A percentile compares a stretch with the other conserved stretches of the same genome.
Conservation (phyloP, 176 grass and related monocot genomes). For the Ananas comosus region DNA sequence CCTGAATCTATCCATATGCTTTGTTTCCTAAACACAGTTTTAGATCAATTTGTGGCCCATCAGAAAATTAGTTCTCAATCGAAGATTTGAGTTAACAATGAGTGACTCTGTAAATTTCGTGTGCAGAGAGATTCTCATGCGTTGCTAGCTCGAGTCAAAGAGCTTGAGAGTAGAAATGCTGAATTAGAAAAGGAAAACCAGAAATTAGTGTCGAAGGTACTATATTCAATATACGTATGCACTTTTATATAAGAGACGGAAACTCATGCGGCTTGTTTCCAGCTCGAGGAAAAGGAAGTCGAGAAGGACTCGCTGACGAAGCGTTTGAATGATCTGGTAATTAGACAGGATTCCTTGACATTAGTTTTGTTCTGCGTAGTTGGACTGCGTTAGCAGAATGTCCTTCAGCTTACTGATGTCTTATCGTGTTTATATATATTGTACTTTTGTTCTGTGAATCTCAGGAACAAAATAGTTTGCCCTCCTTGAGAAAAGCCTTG, state of each 20-base stretch:
- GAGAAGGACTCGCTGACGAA: slow-evolving; percentile 67
- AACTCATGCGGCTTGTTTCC: slow-evolving; percentile 12
- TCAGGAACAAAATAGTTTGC: slow-evolving; percentile 60
- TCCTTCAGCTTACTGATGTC: background rate
- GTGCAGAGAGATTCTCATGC: slow-evolving; percentile 32
- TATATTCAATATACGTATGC: background rate
- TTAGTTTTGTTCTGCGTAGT: background rate
- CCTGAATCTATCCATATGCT: slow-evolving; percentile 1
- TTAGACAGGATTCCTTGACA: slow-evolving; percentile 15
- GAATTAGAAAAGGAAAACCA: slow-evolving; percentile 60
- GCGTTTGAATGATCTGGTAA: slow-evolving; percentile 66
- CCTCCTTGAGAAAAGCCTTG: slow-evolving; percentile 47
- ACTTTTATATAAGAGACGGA: background rate
- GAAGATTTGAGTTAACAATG: background rate
- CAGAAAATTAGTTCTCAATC: background rate
- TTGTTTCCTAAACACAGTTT: background rate
- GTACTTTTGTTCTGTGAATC: slow-evolving; percentile 12
- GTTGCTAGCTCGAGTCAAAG: slow-evolving; percentile 44
- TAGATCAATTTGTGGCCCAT: background rate
- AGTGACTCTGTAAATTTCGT: slow-evolving; percentile 8
- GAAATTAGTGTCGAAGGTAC: slow-evolving; percentile 56
- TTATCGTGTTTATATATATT: background rate
- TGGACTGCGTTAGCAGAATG: background rate
- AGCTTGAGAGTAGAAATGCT: slow-evolving; percentile 56
- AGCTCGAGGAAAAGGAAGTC: slow-evolving; percentile 68